These are phyloP conservation scores for Mycena citricolor DNA, from an alignment of 1,284 basidiomycete genomes.

Conservation along the genomic window DNA sequence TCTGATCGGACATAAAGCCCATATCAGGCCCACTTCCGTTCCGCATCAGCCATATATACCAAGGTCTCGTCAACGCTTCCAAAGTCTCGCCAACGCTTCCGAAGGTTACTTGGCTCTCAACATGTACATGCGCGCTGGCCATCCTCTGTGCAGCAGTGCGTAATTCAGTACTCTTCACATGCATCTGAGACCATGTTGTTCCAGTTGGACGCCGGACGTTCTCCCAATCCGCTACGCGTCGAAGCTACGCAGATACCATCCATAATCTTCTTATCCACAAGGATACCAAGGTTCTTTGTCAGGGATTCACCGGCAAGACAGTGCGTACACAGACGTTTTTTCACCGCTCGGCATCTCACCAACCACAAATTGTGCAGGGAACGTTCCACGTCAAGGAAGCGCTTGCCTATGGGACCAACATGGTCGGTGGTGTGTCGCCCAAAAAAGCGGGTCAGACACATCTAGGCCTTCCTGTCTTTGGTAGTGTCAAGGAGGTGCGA, in stretches of 20 bases:
- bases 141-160: conserved; percentile 56
- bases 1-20: too few relatives aligned
- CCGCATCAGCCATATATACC: too few relatives aligned
- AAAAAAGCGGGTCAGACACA: conserved; percentile 97
- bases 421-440: conserved; percentile 97
- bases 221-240: conserved; percentile 70
- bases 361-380: conserved; percentile 54
- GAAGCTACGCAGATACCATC: conserved; percentile 86
- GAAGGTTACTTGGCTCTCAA: too few relatives aligned
- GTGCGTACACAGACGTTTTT: conserved; percentile 50
- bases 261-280: conserved; percentile 91
- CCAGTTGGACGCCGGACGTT: conserved; percentile 74
- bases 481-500: conserved; percentile 84
- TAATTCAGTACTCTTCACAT: conserved; percentile 8
- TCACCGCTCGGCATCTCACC: conserved; percentile 1
- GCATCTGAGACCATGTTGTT: conserved; percentile 2
- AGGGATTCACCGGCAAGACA: conserved; percentile 97
- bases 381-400: conserved; percentile 98
- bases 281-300: conserved; percentile 92
- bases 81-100: too few relatives aligned
- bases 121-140: conserved; percentile 63
- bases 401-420: conserved; percentile 90
- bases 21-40: too few relatives aligned
- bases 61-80: too few relatives aligned
- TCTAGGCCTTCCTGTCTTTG: conserved; percentile 94